These are phyloP conservation scores for Logfia minima DNA, from an alignment of 129 eudicot genomes.

Conservation along the genomic window DNA sequence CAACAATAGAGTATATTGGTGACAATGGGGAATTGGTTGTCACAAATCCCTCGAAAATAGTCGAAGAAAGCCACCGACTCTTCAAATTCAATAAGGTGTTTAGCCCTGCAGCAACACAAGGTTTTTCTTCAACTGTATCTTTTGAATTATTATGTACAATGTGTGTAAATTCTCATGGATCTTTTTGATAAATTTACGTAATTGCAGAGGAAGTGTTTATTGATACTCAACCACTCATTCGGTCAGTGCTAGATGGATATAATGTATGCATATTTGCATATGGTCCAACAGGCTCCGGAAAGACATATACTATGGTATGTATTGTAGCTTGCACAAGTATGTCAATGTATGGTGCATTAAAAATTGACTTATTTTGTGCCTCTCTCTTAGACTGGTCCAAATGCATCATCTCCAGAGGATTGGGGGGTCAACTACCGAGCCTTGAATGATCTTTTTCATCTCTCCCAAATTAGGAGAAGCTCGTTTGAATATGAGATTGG, in stretches of 20 bases:
- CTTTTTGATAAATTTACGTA: conserved; percentile 13
- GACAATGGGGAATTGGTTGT: conserved; percentile 91
- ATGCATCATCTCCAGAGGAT: conserved; percentile 51
- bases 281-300: conserved; percentile 93
- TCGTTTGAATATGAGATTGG: conserved; percentile 65
- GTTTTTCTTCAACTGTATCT: conserved; percentile 31
- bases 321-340: not conserved
- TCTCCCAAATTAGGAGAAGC: conserved; percentile 63
- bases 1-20: conserved; percentile 71
- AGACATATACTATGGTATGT: conserved; percentile 88
- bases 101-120: conserved; percentile 85
- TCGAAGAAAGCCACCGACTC: conserved; percentile 65
- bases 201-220: conserved; percentile 76
- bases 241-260: conserved; percentile 81
- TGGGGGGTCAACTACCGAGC: conserved; percentile 98
- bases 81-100: conserved; percentile 83
- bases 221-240: conserved; percentile 81
- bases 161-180: not conserved
- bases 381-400: conserved; percentile 63
- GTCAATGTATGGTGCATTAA: not conserved
- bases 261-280: conserved; percentile 90
- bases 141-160: not conserved
- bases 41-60: conserved; percentile 67
- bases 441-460: conserved; percentile 68
- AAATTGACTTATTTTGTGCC: not conserved